phyloP scores from a whole-genome alignment of 1,284 basidiomycete species.

The Termitomyces sp. region DNA sequence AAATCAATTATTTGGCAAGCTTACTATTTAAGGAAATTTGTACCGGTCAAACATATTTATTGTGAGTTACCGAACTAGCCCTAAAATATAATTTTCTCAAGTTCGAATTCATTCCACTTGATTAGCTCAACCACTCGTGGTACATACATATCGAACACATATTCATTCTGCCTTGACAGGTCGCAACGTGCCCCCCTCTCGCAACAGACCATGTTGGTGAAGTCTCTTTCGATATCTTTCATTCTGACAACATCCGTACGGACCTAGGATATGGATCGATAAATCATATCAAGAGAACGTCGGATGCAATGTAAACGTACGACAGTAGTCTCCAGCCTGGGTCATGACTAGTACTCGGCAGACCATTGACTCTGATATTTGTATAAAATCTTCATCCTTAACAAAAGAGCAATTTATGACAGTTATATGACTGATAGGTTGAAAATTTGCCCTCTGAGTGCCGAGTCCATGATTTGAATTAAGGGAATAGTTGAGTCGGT shows the following conservation, averaged over 20 bases:
- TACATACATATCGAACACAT: neutral
- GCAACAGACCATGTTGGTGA: constrained; percentile 28
- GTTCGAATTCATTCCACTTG: neutral
- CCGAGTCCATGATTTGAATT: neutral
- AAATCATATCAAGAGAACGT: neutral
- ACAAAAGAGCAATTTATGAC: constrained; percentile 59
- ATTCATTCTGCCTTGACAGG: neutral
- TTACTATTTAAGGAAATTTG: no score
- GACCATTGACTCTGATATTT: constrained; percentile 43
- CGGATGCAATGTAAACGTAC: constrained; percentile 35
- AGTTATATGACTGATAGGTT: constrained; percentile 41
- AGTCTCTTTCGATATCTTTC: constrained; percentile 47
- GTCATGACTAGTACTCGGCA: constrained; percentile 51
- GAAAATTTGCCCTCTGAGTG: neutral
- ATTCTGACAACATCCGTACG: constrained; percentile 50
- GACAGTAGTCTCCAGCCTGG: constrained; percentile 46
- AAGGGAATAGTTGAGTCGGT: constrained; percentile 25
- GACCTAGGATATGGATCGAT: constrained; percentile 28
- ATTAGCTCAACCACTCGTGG: neutral
- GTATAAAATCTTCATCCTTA: constrained; percentile 49
- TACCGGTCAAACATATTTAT: no score
- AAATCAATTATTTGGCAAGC: no score
- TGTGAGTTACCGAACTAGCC: no score
- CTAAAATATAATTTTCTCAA: neutral
- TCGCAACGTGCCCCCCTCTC: constrained; percentile 1